phyloP scores from a whole-genome alignment of 352 stramenopile genomes.

The Globisporangium iwayamae region DNA sequence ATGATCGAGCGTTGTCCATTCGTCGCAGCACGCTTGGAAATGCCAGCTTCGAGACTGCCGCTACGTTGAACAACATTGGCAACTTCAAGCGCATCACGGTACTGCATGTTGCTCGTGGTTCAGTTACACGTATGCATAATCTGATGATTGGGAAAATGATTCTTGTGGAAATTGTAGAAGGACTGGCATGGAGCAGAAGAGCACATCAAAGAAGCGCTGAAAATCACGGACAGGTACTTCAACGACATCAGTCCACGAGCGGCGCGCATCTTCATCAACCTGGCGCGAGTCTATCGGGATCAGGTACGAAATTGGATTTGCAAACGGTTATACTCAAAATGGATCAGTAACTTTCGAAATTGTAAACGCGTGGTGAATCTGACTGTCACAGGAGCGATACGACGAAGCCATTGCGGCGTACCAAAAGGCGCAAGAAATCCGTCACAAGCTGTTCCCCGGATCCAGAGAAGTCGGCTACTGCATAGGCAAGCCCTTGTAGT shows the following conservation, averaged over 20 bases:
- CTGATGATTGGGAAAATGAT: not conserved
- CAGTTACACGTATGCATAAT: not conserved
- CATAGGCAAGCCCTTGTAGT: conserved; percentile 36
- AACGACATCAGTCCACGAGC: conserved; percentile 70
- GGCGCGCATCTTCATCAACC: conserved; percentile 72
- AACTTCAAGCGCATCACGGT: conserved; percentile 79
- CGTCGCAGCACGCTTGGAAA: conserved; percentile 67
- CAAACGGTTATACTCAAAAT: not conserved
- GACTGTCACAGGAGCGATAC: conserved; percentile 45
- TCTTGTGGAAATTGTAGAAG: conserved; percentile 26
- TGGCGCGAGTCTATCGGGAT: conserved; percentile 73
- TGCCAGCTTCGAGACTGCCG: conserved; percentile 73
- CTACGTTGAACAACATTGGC: conserved; percentile 80
- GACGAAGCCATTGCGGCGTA: conserved; percentile 66
- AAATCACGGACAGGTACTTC: conserved; percentile 77
- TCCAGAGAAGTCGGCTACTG: conserved; percentile 77
- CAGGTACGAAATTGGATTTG: conserved; percentile 29
- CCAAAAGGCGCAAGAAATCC: conserved; percentile 66
- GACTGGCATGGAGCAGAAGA: conserved; percentile 63
- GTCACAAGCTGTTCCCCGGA: conserved; percentile 67
- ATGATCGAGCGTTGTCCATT: conserved; percentile 63
- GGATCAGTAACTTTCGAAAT: not conserved
- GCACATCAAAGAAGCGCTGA: conserved; percentile 72
- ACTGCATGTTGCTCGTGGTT: not conserved
- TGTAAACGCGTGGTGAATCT: not conserved